These are phyloP conservation scores for Parmelia sp. DNA, from an alignment of 495 filamentous ascomycete genomes.

Conservation along the genomic window DNA sequence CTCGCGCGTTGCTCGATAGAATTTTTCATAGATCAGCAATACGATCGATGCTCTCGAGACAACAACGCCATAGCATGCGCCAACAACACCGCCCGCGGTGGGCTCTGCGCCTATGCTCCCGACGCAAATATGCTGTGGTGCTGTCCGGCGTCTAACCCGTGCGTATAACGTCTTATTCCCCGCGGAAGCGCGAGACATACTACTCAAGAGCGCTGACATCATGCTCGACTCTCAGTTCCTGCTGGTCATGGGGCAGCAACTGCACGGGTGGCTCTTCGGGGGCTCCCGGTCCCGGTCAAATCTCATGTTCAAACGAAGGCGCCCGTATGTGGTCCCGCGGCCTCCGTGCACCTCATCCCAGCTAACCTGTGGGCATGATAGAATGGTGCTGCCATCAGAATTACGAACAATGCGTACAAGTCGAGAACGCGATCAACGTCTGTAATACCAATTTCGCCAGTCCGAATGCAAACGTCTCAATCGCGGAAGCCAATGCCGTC, in stretches of 20 bases:
- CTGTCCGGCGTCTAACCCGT: background rate
- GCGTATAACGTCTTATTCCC: background rate
- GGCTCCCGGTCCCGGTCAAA: background rate
- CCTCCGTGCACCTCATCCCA: background rate
- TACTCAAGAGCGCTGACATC: background rate
- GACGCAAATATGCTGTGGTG: background rate
- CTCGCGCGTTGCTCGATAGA: background rate
- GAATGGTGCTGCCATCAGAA: background rate
- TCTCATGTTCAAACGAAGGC: background rate
- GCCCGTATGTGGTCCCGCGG: constrained; percentile 1
- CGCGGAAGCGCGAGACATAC: background rate
- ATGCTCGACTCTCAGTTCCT: background rate
- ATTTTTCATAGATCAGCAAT: background rate
- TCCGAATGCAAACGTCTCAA: background rate
- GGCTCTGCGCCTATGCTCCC: background rate
- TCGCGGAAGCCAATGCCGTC: background rate
- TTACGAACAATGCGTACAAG: background rate
- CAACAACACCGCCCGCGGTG: background rate
- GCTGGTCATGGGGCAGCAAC: background rate
- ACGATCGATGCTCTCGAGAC: background rate
- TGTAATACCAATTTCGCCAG: background rate
- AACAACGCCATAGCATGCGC: background rate
- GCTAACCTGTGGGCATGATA: background rate
- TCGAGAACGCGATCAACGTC: background rate
- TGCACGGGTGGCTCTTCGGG: constrained; percentile 2